A percentile compares a stretch with the other conserved stretches of the same genome.
phyloP scores from a whole-genome alignment of 371 early-diverging fungal genomes.

The Fennellomyces sp. region DNA sequence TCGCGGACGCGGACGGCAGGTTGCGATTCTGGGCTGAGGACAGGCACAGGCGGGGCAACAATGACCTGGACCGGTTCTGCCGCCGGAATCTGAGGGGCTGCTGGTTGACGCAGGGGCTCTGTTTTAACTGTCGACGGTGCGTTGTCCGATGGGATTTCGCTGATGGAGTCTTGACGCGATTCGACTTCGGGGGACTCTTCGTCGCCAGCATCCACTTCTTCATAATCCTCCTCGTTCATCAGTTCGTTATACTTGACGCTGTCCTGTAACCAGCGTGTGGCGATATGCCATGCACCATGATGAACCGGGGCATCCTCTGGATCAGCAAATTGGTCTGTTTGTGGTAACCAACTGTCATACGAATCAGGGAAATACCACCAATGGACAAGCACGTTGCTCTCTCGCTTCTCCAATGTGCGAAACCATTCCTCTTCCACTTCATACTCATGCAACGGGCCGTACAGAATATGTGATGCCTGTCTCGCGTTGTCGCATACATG shows the following conservation, averaged over 20 bases:
- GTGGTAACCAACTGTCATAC: conserved; percentile 78
- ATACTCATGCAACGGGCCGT: conserved; percentile 45
- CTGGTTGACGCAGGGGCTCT: not conserved
- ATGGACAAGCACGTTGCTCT: conserved; percentile 72
- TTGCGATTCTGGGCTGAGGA: conserved; percentile 28
- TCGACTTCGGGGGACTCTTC: conserved; percentile 7
- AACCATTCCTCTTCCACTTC: conserved; percentile 73
- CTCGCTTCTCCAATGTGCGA: conserved; percentile 72
- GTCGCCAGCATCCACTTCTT: conserved; percentile 34
- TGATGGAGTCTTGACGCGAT: not conserved
- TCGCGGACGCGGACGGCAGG: conserved; percentile 41
- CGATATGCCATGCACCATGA: conserved; percentile 70
- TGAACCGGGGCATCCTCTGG: conserved; percentile 71
- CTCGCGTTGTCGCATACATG: conserved; percentile 35
- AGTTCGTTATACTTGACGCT: conserved; percentile 74
- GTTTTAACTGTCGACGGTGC: not conserved
- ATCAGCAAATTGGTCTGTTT: conserved; percentile 67
- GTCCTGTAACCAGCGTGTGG: conserved; percentile 78
- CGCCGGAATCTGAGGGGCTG: not conserved
- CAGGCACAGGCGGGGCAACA: conserved; percentile 13
- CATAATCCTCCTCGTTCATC: conserved; percentile 84
- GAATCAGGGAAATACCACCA: conserved; percentile 89
- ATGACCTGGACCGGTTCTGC: not conserved
- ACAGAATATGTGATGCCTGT: conserved; percentile 70
- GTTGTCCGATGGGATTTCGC: not conserved